Conservation (phyloP, 441 rosid genomes). For the Corymbia calophylla region DNA sequence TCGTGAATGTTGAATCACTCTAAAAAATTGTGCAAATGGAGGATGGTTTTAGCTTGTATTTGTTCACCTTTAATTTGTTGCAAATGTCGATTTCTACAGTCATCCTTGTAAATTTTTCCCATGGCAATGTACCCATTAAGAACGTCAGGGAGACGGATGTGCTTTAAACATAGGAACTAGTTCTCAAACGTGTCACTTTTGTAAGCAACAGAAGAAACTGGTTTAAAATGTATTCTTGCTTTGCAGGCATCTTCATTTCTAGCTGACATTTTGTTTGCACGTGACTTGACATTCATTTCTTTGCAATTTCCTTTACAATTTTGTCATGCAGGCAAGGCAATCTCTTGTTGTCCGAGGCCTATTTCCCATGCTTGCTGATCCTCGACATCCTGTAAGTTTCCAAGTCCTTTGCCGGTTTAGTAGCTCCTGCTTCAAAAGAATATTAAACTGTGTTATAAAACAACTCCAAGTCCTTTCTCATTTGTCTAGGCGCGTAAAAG, state of each 20-base stretch:
- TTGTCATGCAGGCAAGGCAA: slow-evolving; percentile 35
- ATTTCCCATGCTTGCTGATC: slow-evolving; percentile 45
- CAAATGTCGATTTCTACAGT: not conserved
- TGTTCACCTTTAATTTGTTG: not conserved
- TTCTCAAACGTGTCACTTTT: not conserved
- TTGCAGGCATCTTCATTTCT: not conserved
- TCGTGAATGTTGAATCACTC: not conserved
- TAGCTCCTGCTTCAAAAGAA: not conserved
- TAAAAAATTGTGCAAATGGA: not conserved
- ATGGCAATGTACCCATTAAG: not conserved
- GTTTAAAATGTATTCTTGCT: not conserved
- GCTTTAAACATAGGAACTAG: not conserved
- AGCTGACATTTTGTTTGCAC: not conserved
- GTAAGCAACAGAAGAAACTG: not conserved
- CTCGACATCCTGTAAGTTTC: slow-evolving; percentile 35
- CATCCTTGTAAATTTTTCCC: not conserved
- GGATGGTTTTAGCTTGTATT: not conserved
- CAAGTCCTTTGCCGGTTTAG: not conserved
- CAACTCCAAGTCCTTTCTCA: not conserved
- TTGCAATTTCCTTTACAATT: not conserved
- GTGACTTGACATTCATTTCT: not conserved
- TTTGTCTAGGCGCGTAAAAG: not conserved
- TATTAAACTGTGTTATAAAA: not conserved
- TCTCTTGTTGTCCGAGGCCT: slow-evolving; percentile 45
- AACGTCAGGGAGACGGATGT: not conserved